Base-by-base conservation (phyloP, 2,329 filamentous ascomycete species). In the Corynespora cassiicola region DNA sequence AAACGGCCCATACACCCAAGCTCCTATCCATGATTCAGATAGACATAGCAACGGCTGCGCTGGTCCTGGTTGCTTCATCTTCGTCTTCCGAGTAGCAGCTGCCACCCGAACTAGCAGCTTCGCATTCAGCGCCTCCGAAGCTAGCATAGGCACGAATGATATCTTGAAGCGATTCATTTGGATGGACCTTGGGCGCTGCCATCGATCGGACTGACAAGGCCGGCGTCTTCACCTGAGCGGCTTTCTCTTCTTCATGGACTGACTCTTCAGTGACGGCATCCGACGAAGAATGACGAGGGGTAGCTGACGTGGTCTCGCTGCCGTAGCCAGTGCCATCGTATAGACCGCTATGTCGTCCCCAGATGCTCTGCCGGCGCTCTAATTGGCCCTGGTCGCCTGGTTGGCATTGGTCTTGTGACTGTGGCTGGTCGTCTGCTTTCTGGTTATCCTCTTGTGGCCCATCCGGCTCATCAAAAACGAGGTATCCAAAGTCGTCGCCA, bases 251-350 rank as follows among this genome's bases (percentile, higher is more conserved):
- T 24, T 30, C 31, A 8, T 20, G 23, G 16, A 16, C 21, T n/a
- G 31, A 34, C 21, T 29, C 25, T 30, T 31, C 34, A 22, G 12
- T 42, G 19, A 24, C 25, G 24, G 21, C 21, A 7, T 10, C 12
- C 28, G 35, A 30, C 18, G 28, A 36, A 3, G 39, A 39, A n/a
- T 32, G 28, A 16, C 25, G 36, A 16, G 45, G 12, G 17, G 27
- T 30, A 14, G 23, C 38, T 2, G 39, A 42, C 19, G 29, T 27
- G 7, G 35, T 32, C 17, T 47, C 46, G 10, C 44, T 37, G 5
- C 52, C 58, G 25, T 60, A 65, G 17, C 56, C 57, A 20, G 49
- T 48, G 6, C 56, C 57, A 14, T 62, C 52, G 39, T 60, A 61
- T 24, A 57, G 38, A 16, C 53, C 48, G 20, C 34, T 45, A 18